Base-by-base conservation (phyloP, 768 basidiomycete species). In the Strobilomyces confusus region DNA sequence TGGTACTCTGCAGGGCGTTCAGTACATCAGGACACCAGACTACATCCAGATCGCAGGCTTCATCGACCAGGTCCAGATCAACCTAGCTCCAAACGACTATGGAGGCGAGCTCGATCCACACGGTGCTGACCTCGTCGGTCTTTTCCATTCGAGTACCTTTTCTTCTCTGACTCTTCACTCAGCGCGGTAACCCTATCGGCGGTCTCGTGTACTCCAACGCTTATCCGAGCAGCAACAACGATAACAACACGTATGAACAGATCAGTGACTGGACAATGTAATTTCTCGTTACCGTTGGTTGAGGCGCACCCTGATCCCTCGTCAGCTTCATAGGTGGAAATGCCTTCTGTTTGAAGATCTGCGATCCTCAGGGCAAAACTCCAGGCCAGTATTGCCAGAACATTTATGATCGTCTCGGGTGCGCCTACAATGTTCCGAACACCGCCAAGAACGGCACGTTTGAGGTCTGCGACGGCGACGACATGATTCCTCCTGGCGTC, bases 181-280 rank as follows among this genome's bases (percentile, higher is more conserved):
- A 86, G 80, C 81, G 86, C 56, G 91, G 90, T n/a, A 93, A 91
- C 73, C 87, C 87, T 5, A 73, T 89, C 32, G 89, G 89, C 52
- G 86, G 79, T 48, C 67, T 91, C 37, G 54, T 89, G 46, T 92
- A 78, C 73, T 82, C 87, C 2, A 85, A 75, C 58, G 77, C 72
- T 13, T 85, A 75, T 62, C 78, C 81, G 85, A 57, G 54, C 57
- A 69, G 65, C 51, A 64, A 58, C 44, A 69, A 75, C 17, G 58
- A 77, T 57, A 77, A 75, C 58, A 66, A 65, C 53, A 69, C 72
- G 0, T 76, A 71, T 64, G 62, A 68, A 9, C 89, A 92, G 62
- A 76, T 84, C 32, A 70, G 73, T 36, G 80, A 88, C 59, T 90
- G 89, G 88, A 78, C 79, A 69, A 79, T 80, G 84, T 85, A 58